Percentiles rank a stretch among this genome's conserved stretches.
phyloP scores from a whole-genome alignment of 306 rosid species.

The Vigna unguiculata region DNA sequence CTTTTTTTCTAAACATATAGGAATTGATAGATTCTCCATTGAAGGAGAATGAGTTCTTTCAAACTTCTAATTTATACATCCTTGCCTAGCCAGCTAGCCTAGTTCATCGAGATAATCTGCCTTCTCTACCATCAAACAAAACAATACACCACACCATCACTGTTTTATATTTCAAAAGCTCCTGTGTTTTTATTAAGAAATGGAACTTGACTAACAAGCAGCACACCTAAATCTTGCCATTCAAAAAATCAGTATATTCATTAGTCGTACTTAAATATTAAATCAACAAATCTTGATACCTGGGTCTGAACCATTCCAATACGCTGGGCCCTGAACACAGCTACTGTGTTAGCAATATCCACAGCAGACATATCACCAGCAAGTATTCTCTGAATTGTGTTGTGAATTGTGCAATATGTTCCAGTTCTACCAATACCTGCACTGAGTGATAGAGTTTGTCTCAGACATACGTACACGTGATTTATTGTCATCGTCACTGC shows the following conservation, averaged over 20 bases:
- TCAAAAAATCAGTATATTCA: constrained; percentile 32
- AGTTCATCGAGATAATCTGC: constrained; percentile 20
- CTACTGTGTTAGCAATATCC: constrained; percentile 70
- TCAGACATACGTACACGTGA: constrained; percentile 52
- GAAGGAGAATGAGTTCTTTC: constrained; percentile 11
- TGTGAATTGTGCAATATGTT: constrained; percentile 89
- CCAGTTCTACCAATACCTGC: constrained; percentile 99
- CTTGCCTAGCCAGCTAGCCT: constrained; percentile 20
- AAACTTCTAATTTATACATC: constrained; percentile 18
- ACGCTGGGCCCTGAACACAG: constrained; percentile 85
- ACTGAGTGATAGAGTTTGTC: constrained; percentile 65
- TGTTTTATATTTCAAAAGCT: neutral
- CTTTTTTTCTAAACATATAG: neutral
- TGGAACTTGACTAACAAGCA: neutral
- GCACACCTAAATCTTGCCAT: constrained; percentile 8
- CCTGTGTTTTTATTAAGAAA: constrained; percentile 1
- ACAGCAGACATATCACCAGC: constrained; percentile 90
- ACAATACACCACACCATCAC: constrained; percentile 9
- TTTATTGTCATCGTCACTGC: neutral
- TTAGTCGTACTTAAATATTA: constrained; percentile 9
- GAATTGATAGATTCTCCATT: constrained; percentile 15
- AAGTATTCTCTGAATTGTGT: constrained; percentile 89
- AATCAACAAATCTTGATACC: constrained; percentile 57
- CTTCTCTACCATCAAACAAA: constrained; percentile 26
- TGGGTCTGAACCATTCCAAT: constrained; percentile 95